Percentiles rank a stretch among this genome's conserved stretches.
These are phyloP conservation scores for Pseudocercospora vitis DNA, from an alignment of 2,329 filamentous ascomycete species.

Conservation along the genomic window DNA sequence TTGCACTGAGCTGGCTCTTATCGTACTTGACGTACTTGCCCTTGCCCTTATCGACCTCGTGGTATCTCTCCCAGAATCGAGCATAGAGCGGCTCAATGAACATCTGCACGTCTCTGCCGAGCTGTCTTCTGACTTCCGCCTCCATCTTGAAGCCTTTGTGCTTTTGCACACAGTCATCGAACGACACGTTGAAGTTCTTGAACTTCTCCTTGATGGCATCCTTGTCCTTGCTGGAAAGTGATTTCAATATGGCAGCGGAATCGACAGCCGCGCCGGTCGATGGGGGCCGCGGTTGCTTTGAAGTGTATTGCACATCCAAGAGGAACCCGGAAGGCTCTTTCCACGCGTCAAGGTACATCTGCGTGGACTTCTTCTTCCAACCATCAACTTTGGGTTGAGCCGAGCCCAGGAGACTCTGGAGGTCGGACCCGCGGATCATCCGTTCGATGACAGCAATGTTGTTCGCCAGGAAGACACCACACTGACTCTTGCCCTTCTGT, in stretches of 20 bases:
- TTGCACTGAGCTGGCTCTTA: conserved; percentile 72
- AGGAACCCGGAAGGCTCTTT: conserved; percentile 83
- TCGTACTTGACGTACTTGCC: conserved; percentile 99
- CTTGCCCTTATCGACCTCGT: conserved; percentile 95
- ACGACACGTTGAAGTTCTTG: conserved; percentile 81
- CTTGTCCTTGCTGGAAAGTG: conserved; percentile 83
- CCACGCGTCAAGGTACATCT: conserved; percentile 81
- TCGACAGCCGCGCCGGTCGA: conserved; percentile 68
- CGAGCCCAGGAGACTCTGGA: conserved; percentile 63
- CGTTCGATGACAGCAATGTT: conserved; percentile 80
- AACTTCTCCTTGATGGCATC: conserved; percentile 97
- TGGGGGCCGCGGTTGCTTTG: conserved; percentile 67
- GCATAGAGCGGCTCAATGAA: conserved; percentile 94
- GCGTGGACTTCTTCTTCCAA: conserved; percentile 84
- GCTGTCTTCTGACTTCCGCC: conserved; percentile 75
- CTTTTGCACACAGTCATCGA: conserved; percentile 81
- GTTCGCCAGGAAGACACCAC: conserved; percentile 90
- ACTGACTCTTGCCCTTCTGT: conserved; percentile 73
- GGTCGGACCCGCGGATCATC: conserved; percentile 77
- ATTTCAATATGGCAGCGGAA: conserved; percentile 79
- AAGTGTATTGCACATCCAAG: conserved; percentile 90
- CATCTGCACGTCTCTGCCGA: conserved; percentile 81
- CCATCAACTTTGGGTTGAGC: conserved; percentile 63
- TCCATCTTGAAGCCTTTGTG: conserved; percentile 90
- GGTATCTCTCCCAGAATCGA: conserved; percentile 94